A percentile compares a stretch with the other conserved stretches of the same genome.
These are phyloP conservation scores for Medicago arabica DNA, from an alignment of 306 rosid genomes.

Conservation along the genomic window DNA sequence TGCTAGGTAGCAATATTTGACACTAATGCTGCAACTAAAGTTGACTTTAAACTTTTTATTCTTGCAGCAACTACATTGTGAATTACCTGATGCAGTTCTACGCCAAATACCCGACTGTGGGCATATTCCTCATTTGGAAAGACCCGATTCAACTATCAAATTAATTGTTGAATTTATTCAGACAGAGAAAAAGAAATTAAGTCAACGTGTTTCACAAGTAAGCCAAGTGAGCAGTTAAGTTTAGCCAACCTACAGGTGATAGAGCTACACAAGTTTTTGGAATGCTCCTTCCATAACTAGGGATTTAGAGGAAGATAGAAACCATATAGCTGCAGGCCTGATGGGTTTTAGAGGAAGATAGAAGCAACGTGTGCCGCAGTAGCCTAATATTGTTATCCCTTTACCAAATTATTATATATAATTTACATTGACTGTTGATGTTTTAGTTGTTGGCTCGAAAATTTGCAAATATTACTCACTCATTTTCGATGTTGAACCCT, in stretches of 20 bases:
- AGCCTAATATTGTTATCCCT: conserved; percentile 8
- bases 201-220: conserved; percentile 40
- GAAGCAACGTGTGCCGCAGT: conserved; percentile 5
- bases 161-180: conserved; percentile 68
- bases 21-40: conserved; percentile 10
- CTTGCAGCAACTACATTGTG: conserved; percentile 82
- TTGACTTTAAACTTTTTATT: conserved; percentile 13
- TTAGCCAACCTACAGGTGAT: conserved; percentile 28
- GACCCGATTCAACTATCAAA: conserved; percentile 65
- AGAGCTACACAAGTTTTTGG: conserved; percentile 23
- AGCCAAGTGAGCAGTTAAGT: conserved; percentile 28
- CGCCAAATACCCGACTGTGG: conserved; percentile 83
- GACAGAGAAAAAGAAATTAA: conserved; percentile 48
- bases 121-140: conserved; percentile 91
- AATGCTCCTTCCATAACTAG: conserved; percentile 33
- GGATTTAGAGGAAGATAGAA: conserved; percentile 28
- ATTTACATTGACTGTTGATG: conserved; percentile 22
- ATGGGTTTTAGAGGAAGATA: conserved; percentile 5
- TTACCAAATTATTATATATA: conserved; percentile 5
- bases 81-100: conserved; percentile 71
- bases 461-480: background rate
- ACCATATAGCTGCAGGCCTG: conserved; percentile 20
- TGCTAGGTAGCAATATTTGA: conserved; percentile 18
- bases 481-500: background rate
- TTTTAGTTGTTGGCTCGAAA: conserved; percentile 17